These are phyloP conservation scores for Pestalotiopsis sp. DNA, from an alignment of 2,329 filamentous ascomycete genomes.

Conservation along the genomic window DNA sequence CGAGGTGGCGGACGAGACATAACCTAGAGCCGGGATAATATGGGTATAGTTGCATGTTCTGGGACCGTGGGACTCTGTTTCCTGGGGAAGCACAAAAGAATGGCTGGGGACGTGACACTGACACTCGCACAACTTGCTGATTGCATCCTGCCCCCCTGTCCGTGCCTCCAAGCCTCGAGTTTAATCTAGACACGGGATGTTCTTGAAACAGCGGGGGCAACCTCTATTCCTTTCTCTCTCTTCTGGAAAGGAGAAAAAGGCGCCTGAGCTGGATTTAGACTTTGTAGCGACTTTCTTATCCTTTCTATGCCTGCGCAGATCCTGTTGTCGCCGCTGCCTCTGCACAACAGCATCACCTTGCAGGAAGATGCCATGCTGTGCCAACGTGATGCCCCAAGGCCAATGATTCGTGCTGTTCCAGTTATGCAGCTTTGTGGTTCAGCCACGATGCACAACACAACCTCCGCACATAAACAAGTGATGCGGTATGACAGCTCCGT, in stretches of 20 bases:
- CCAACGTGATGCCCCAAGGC: not conserved
- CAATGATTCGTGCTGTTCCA: not conserved
- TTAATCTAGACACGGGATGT: not conserved
- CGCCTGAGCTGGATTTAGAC: not conserved
- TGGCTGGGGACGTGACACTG: not conserved
- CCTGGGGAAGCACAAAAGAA: not conserved
- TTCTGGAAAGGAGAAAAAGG: not conserved
- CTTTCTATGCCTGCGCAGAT: not conserved
- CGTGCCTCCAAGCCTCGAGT: not conserved
- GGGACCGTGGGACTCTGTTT: not conserved
- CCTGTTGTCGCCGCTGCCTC: not conserved
- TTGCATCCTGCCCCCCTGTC: not conserved
- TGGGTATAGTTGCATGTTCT: not conserved
- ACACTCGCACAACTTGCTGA: not conserved
- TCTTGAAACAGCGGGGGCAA: not conserved
- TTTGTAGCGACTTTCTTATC: not conserved
- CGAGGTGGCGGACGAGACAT: not conserved
- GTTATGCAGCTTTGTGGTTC: not conserved
- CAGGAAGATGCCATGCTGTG: not conserved
- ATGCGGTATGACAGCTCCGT: no score
- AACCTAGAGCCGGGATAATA: constrained; percentile 1
- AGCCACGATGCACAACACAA: not conserved
- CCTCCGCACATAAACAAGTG: not conserved
- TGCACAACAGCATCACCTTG: not conserved
- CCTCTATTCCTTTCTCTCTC: not conserved